These are phyloP conservation scores for Leccinum griseonigrum DNA, from an alignment of 1,284 basidiomycete genomes.

Conservation along the genomic window DNA sequence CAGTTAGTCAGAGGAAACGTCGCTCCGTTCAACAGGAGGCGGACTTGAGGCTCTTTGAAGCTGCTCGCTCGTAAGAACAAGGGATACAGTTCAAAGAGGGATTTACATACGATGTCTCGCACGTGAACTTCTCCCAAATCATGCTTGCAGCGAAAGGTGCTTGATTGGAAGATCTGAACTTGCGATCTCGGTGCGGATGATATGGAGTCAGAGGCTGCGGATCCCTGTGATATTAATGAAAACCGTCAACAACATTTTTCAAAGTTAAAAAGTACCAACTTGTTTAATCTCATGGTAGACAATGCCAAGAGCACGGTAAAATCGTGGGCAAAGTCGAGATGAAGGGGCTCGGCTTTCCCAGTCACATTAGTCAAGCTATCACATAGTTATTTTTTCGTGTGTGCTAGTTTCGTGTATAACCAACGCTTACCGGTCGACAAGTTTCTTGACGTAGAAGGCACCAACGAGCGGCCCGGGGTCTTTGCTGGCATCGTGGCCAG, in stretches of 20 bases:
- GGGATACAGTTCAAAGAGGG: accelerated
- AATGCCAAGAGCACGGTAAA: constrained; percentile 44
- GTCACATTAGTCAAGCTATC: constrained; percentile 38
- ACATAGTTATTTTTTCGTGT: neutral
- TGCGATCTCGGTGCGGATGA: constrained; percentile 31
- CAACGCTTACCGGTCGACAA: constrained; percentile 25
- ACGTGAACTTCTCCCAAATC: constrained; percentile 47
- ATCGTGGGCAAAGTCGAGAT: constrained; percentile 49
- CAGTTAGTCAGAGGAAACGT: constrained; percentile 41
- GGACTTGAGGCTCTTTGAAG: constrained; percentile 37
- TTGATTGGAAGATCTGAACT: constrained; percentile 41
- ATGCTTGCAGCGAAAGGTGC: constrained; percentile 46
- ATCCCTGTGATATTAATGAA: constrained; percentile 28
- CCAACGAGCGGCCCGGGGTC: constrained; percentile 41
- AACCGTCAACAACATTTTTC: neutral
- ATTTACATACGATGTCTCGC: constrained; percentile 33
- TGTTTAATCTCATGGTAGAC: constrained; percentile 42
- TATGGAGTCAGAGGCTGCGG: constrained; percentile 29
- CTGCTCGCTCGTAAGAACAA: constrained; percentile 6
- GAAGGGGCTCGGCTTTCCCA: constrained; percentile 32
- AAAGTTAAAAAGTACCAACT: constrained; percentile 22
- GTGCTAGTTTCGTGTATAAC: neutral
- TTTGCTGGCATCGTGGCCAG: constrained; percentile 40
- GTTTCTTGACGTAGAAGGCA: constrained; percentile 38
- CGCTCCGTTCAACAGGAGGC: constrained; percentile 44